A percentile compares a stretch with the other conserved stretches of the same genome.
Conservation (phyloP, 208 protist species). For the Leishmania amazonensis region DNA sequence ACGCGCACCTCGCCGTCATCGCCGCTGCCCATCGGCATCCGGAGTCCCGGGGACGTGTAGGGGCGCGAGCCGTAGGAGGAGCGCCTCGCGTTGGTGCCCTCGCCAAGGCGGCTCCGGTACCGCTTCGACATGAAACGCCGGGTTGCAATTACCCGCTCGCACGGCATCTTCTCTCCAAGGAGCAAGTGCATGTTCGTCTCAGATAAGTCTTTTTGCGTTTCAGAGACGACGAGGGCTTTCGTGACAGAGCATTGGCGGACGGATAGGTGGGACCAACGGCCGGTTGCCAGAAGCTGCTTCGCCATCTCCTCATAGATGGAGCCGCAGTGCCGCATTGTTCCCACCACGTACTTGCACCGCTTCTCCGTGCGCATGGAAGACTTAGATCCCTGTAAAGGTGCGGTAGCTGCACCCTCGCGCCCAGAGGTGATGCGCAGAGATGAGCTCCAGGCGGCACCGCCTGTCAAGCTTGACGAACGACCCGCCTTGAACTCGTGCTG, state of each 20-base stretch:
- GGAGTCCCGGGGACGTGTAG: constrained; percentile 11
- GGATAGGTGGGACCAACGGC: constrained; percentile 49
- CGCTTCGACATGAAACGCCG: constrained; percentile 54
- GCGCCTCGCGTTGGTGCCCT: constrained; percentile 6
- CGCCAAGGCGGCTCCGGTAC: constrained; percentile 15
- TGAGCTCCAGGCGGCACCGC: constrained; percentile 13
- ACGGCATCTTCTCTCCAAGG: constrained; percentile 70
- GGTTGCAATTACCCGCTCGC: constrained; percentile 51
- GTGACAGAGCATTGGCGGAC: constrained; percentile 28
- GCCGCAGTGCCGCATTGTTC: constrained; percentile 66
- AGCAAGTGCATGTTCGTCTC: constrained; percentile 62
- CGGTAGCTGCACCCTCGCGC: constrained; percentile 15
- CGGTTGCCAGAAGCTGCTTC: constrained; percentile 57
- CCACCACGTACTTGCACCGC: constrained; percentile 51
- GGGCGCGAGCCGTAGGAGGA: constrained; percentile 1
- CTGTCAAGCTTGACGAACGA: background rate
- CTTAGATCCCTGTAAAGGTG: constrained; percentile 12
- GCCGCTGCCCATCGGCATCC: constrained; percentile 59
- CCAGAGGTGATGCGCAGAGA: constrained; percentile 16
- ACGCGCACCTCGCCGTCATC: constrained; percentile 52
- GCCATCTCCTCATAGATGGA: constrained; percentile 81
- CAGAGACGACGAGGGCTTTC: constrained; percentile 41
- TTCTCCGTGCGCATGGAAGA: constrained; percentile 15
- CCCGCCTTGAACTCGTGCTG: background rate
- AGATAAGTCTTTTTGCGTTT: constrained; percentile 31